Evolutionary conservation across 139 green algal genomes (phyloP).

Genomic region (Raphidocelis subcapitata): DNA sequence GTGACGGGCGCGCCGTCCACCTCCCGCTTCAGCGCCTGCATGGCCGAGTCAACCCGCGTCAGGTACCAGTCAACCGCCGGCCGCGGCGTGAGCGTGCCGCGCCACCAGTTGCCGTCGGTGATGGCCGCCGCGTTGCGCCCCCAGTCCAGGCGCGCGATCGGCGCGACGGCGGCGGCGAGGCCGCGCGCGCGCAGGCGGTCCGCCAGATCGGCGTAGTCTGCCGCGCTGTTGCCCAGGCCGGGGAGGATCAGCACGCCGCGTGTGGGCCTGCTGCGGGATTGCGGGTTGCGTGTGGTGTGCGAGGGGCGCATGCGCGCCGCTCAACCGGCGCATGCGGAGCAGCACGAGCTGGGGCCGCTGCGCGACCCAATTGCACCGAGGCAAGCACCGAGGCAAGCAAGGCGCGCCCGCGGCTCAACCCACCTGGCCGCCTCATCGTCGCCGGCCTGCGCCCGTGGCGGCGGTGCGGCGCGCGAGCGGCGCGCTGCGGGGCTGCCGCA

Average conservation of each 20-base stretch:
- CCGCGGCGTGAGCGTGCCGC: slow-evolving; percentile 82
- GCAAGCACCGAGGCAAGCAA: too few species aligned
- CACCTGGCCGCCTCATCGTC: too few species aligned
- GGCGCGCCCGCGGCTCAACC: too few species aligned
- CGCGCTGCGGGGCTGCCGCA: too few species aligned
- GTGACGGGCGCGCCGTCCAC: slow-evolving; percentile 62
- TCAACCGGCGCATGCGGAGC: too few species aligned
- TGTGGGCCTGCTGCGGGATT: too few species aligned
- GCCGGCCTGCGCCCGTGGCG: too few species aligned
- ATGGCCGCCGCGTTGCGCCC: slow-evolving; percentile 83
- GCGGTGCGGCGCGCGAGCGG: too few species aligned
- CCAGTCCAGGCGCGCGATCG: slow-evolving; percentile 79
- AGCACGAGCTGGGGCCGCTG: too few species aligned
- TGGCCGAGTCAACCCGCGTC: slow-evolving; percentile 52
- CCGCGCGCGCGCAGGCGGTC: slow-evolving; percentile 24
- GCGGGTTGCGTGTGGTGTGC: too few species aligned
- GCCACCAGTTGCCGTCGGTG: slow-evolving; percentile 83
- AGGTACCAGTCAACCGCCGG: slow-evolving; percentile 94
- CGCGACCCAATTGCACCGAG: too few species aligned
- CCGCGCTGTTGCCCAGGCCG: slow-evolving; percentile 86
- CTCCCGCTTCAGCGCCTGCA: slow-evolving; percentile 56
- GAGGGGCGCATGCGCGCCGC: too few species aligned
- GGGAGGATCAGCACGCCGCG: slow-evolving; percentile 75
- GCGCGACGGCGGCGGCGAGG: slow-evolving; percentile 36
- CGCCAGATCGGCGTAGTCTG: slow-evolving; percentile 71